Evolutionary conservation across 164 flowering plant genomes (phyloP).

Genomic region (Vitis rupestris): DNA sequence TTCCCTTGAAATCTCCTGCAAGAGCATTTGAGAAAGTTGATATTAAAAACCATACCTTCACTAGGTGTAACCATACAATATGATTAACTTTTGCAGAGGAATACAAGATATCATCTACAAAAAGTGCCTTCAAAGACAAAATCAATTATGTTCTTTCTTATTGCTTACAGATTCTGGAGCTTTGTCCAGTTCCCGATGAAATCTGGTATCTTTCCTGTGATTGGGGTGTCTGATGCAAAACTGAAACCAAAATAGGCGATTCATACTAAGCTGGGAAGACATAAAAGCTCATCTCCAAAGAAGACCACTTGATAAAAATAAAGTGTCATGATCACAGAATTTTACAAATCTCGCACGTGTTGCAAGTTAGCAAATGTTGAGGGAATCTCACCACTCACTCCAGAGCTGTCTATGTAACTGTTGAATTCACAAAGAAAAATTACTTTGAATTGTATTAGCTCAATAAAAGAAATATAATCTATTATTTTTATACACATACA

Average conservation of each 20-base stretch:
- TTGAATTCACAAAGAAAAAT: neutral
- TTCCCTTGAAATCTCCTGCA: conserved; percentile 28
- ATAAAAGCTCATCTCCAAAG: neutral
- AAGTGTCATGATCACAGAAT: neutral
- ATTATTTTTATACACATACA: too few species aligned
- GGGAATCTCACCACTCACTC: conserved; percentile 25
- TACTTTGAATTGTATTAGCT: too few species aligned
- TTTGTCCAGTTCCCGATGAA: conserved; percentile 21
- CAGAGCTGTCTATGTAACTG: conserved; percentile 20
- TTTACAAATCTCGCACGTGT: conserved; percentile 14
- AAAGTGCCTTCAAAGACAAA: too few species aligned
- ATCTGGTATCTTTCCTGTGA: conserved; percentile 17
- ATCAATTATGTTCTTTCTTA: too few species aligned
- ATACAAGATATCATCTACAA: too few species aligned
- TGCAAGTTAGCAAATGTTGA: conserved; percentile 18
- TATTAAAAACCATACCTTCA: neutral
- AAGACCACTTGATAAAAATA: too few species aligned
- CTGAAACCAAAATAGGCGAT: neutral
- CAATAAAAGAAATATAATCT: too few species aligned
- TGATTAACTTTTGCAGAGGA: too few species aligned
- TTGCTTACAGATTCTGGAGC: conserved; percentile 8
- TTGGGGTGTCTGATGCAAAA: conserved; percentile 17
- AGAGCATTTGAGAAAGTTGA: neutral
- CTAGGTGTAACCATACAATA: too few species aligned
- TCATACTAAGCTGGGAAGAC: neutral